phyloP scores from a whole-genome alignment of 148 eudicot genomes.

The Amaranthus palmeri region DNA sequence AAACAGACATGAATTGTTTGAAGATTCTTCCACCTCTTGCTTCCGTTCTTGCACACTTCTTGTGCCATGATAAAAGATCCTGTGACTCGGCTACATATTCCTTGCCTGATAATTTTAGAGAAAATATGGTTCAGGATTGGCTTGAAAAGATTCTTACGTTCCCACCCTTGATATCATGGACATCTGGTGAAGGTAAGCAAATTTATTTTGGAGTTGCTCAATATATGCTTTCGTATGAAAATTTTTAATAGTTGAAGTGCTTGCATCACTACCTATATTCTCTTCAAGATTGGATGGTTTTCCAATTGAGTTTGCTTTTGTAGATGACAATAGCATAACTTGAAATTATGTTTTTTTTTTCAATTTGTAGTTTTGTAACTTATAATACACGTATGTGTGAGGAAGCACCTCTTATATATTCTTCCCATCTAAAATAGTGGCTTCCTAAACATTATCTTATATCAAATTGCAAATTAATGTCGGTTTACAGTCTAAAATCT shows the following conservation, averaged over 20 bases:
- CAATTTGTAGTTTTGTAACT: too few relatives aligned
- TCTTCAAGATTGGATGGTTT: neutral
- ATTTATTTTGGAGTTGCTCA: neutral
- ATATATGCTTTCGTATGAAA: neutral
- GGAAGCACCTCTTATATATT: too few relatives aligned
- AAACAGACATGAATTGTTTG: conserved; percentile 51
- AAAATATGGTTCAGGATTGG: conserved; percentile 58
- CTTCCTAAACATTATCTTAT: too few relatives aligned
- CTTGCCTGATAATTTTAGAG: conserved; percentile 33
- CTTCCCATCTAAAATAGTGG: too few relatives aligned
- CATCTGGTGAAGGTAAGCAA: conserved; percentile 63
- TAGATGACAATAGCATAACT: neutral
- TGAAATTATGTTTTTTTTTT: neutral
- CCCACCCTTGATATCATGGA: conserved; percentile 62
- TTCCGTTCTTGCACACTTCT: conserved; percentile 51
- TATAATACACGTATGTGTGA: too few relatives aligned
- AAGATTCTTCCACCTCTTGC: conserved; percentile 60
- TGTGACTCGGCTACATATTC: conserved; percentile 26
- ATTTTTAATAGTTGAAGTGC: neutral
- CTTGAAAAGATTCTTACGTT: conserved; percentile 54
- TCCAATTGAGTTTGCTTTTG: neutral
- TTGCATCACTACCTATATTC: neutral
- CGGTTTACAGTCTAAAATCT: too few relatives aligned
- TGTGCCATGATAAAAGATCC: conserved; percentile 28
- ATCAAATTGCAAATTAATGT: too few relatives aligned